Conservation (phyloP, 441 rosid genomes). For the Viola pubescens region DNA sequence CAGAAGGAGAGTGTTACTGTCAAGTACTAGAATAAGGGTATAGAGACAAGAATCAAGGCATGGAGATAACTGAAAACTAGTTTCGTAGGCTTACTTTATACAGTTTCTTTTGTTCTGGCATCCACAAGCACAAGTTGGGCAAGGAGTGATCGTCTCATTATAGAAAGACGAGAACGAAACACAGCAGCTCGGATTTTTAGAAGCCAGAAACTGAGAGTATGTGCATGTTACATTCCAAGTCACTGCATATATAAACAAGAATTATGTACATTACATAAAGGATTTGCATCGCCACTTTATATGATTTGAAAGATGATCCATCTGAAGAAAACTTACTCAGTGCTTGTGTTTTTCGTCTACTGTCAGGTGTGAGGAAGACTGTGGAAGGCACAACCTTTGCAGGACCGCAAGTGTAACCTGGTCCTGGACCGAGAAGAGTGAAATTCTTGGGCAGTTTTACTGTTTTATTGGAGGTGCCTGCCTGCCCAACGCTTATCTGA, state of each 20-base stretch:
- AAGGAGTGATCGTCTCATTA: slow-evolving; percentile 84
- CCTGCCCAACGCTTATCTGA: slow-evolving; percentile 67
- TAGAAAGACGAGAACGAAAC: slow-evolving; percentile 92
- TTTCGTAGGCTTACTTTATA: slow-evolving; percentile 41
- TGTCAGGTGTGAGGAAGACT: slow-evolving; percentile 53
- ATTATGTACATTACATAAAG: not conserved
- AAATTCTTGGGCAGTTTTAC: slow-evolving; percentile 87
- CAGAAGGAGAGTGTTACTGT: too few relatives aligned
- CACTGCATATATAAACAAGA: slow-evolving; percentile 41
- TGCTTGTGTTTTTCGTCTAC: slow-evolving; percentile 72
- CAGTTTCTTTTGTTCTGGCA: slow-evolving; percentile 56
- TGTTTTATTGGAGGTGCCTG: slow-evolving; percentile 76
- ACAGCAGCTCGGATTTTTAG: slow-evolving; percentile 77
- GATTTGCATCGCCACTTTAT: not conserved
- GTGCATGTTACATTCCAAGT: slow-evolving; percentile 95
- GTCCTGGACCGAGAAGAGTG: slow-evolving; percentile 81
- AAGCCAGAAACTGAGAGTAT: slow-evolving; percentile 79
- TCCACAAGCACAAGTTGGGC: slow-evolving; percentile 86
- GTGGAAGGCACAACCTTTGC: slow-evolving; percentile 77
- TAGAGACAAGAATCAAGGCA: too few relatives aligned
- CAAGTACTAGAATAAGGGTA: too few relatives aligned
- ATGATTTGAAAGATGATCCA: not conserved
- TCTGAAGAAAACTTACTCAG: slow-evolving; percentile 38
- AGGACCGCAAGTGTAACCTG: slow-evolving; percentile 92
- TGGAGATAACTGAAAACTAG: not conserved